Evolutionary conservation across 352 stramenopile species (phyloP), one percentile per base, ranked within the genome.

Genomic region (Pythium vanterpoolii): DNA sequence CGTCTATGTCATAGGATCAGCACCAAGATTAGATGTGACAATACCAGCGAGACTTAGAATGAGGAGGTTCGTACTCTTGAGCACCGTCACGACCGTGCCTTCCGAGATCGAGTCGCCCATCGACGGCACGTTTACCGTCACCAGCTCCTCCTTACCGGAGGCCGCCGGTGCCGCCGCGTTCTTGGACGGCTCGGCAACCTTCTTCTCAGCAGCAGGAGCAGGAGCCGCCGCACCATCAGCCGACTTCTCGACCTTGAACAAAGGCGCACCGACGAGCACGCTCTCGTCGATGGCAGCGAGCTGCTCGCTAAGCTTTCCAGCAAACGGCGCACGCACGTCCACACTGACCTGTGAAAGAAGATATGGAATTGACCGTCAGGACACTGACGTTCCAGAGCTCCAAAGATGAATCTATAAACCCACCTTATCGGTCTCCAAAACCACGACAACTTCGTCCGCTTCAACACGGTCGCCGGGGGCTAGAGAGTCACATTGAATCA

Each of bases 401-500:
- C 28, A 54, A n/a, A 6, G 19, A 21, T 13, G 5, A 39, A 5
- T 21, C 47, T 28, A 18, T 31, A 50, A 9, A 49, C 79, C 95
- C 31, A 92, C 96, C 83, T 99, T 99, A 75, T 99, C 97, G 5
- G 97, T 99, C 82, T 99, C 97, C 9, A 99, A 71, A 7, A 98
- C 89, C 16, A 98, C 87, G 14, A 99, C 91, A 28, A 99, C 96
- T 42, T 99, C 96, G 73, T 99, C 97, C 6, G 78, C 82, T 27
- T 96, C 75, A 31, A 99, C 89, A 34, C 86, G 95, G 59, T 99
- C 96, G 39, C 97, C 97, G 5, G 90, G 78, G 13, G 79, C 78
- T 82, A 56, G 47, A 63, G 5, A 55, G 21, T 38, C 47, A 7
- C 33, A 9, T 24, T 18, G 6, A 5, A 31, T 47, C 50, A 53